Evolutionary conservation across 176 grass and related monocot genomes (phyloP).

Genomic region (Elymus sibiricus): DNA sequence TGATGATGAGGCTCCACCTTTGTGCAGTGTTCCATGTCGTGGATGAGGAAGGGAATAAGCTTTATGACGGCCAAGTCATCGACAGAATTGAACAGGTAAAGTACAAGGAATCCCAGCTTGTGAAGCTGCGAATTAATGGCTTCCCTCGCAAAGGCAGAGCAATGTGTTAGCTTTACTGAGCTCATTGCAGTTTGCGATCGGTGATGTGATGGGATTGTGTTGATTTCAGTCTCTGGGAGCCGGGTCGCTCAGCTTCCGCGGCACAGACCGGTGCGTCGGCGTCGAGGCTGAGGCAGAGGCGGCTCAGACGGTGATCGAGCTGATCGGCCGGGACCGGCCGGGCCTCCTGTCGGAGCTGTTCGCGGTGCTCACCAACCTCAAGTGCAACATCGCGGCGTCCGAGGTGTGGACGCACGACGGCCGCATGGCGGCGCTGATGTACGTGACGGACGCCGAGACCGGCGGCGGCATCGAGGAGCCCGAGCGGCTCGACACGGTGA

Average conservation of each 20-base stretch:
- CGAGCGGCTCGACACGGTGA: slow-evolving; percentile 47
- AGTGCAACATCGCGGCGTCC: slow-evolving; percentile 70
- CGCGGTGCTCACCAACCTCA: slow-evolving; percentile 76
- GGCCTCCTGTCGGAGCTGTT: slow-evolving; percentile 91
- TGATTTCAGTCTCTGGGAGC: slow-evolving; percentile 71
- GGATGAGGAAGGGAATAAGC: slow-evolving; percentile 83
- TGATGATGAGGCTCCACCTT: slow-evolving; percentile 10
- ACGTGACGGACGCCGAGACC: slow-evolving; percentile 58
- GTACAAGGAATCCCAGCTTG: neutral
- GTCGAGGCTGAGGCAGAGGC: slow-evolving; percentile 37
- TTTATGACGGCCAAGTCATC: slow-evolving; percentile 67
- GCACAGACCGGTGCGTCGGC: slow-evolving; percentile 37
- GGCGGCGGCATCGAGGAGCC: slow-evolving; percentile 45
- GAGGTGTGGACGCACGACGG: slow-evolving; percentile 87
- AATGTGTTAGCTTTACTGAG: neutral
- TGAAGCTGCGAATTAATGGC: neutral
- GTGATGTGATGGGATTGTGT: neutral
- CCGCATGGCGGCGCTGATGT: slow-evolving; percentile 70
- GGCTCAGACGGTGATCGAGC: slow-evolving; percentile 60
- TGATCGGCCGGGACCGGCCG: slow-evolving; percentile 66
- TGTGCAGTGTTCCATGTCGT: slow-evolving; percentile 96
- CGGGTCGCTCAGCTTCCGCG: slow-evolving; percentile 48
- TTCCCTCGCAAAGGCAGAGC: slow-evolving; percentile 12
- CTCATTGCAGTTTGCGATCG: neutral
- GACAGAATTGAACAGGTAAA: slow-evolving; percentile 81